A percentile compares a stretch with the other conserved stretches of the same genome.
Conservation (phyloP, 2,329 filamentous ascomycete species). For the Paraconiothyrium sp. region DNA sequence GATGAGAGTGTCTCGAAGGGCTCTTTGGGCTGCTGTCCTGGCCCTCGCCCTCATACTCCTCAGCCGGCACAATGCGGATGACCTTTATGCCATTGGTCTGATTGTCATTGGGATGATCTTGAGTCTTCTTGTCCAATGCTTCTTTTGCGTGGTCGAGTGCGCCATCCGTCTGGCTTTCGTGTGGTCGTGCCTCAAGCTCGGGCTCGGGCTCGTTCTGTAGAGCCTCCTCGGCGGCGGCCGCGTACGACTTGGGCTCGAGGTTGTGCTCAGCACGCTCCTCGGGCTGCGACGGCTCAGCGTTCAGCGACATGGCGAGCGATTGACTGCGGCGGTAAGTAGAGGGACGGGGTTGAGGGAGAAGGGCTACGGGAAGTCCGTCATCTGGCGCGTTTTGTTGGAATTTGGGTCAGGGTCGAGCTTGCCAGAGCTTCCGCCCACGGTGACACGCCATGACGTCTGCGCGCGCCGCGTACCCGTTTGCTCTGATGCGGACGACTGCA, state of each 20-base stretch:
- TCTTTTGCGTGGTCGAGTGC: conserved; percentile 4
- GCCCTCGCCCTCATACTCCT: conserved; percentile 44
- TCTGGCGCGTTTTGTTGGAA: conserved; percentile 32
- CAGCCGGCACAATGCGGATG: conserved; percentile 16
- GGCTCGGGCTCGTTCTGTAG: conserved; percentile 22
- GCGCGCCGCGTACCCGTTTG: background rate
- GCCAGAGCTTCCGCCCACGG: conserved; percentile 26
- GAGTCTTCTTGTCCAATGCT: conserved; percentile 18
- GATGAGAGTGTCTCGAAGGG: conserved; percentile 38
- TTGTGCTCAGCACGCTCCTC: conserved; percentile 50
- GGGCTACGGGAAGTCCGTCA: conserved; percentile 5
- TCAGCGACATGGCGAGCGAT: conserved; percentile 50
- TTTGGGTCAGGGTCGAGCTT: conserved; percentile 31
- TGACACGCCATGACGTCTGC: conserved; percentile 11
- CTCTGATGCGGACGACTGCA: background rate
- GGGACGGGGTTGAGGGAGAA: background rate
- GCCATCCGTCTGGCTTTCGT: conserved; percentile 30
- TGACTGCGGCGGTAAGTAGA: conserved; percentile 8
- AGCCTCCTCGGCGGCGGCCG: conserved; percentile 52
- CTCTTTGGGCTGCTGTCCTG: conserved; percentile 45
- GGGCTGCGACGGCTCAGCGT: conserved; percentile 53
- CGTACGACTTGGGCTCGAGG: conserved; percentile 56
- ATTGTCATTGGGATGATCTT: conserved; percentile 21
- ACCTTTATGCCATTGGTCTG: conserved; percentile 28
- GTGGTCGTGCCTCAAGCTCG: conserved; percentile 27